Base-by-base conservation (phyloP, 371 early-diverging fungal species). In the Coemansia sp. region DNA sequence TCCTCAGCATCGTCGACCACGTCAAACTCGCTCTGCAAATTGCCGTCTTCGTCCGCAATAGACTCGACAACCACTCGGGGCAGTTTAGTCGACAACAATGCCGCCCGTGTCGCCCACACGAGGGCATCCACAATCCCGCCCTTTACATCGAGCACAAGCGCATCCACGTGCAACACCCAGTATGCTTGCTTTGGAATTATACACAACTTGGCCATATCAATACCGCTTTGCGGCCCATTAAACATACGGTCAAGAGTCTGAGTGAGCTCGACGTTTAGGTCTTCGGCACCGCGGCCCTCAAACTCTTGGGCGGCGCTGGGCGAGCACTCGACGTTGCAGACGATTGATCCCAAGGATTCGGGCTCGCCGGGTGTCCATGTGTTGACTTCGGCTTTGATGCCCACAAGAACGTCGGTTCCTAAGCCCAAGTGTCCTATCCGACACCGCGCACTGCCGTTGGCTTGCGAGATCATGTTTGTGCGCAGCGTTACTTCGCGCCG, bases 141-240 rank as follows among this genome's bases (percentile, higher is more conserved):
- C 34, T 87, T 93, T 64, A 88, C 90, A 61, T 92, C 94, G 78
- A 97, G 83, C 13, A 95, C 92, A 86, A 96, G 82, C 0, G 91
- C 97, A 73, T 96, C 97, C 27, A 95, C 85, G 64, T 94, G 89
- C 14, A 96, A 81, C 24, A 92, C 82, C 96, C 96, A 97, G 79
- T 93, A 93, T 24, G 89, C 87, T 60, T 87, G 83, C n/a, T 89
- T 88, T 1, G 93, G 93, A 63, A 97, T 91, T 68, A 97, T 94
- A 71, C 91, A 91, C 21, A 97, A 85, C 45, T 87, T 83, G 37
- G 84, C 83, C 21, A 96, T 83, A 80, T 97, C 90, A 34, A 97
- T 69, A 3, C 95, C 96, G 63, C 89, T 87, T 63, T 92, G 88
- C 5, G 88, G 83, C 8, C 90, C 89, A 81, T 87, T 89, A 26